Evolutionary conservation across 1,284 basidiomycete species (phyloP), one percentile per base, ranked within the genome.

Genomic region (Inonotus hispidus): DNA sequence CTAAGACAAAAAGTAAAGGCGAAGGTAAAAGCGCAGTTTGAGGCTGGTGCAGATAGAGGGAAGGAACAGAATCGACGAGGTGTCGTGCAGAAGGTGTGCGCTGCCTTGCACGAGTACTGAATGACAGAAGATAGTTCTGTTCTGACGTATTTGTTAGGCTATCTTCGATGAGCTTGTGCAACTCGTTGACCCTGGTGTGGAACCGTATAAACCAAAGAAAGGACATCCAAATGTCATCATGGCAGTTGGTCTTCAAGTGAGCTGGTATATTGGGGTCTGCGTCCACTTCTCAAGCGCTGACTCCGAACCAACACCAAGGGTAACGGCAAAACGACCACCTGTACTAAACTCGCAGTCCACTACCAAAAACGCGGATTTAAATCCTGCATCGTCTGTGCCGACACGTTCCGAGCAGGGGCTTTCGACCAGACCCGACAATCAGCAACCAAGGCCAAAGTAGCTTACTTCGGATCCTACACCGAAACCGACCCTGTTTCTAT

Each of bases 371-470:
- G 95, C 66, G 97, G 97, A 3, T 94, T 98, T 83, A 95, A 95
- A 72, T 92, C 95, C n/a, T 94, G 90, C 67, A 93, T 99, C 54
- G 97, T 99, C 68, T 99, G 97, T 70, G 97, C 97, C 27, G 97
- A 99, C 75, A 99, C 97, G 1, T 99, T 99, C 82, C 92, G 97
- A 77, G 97, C 97, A 4, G 97, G 97, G 66, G 97, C 97, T 47
- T 99, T 99, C 74, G 97, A 99, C 74, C 97, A 99, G 82, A 99
- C 88, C 67, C 91, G 91, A 71, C 87, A 90, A 75, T 93, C 86
- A 25, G 97, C 97, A 8, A 97, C 95, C 37, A 98, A 98, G 76
- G 97, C 96, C 57, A 98, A 97, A 74, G 94, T 99, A 14, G 95
- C 97, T 11, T 99, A 98, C 82, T 99, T 95, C 76, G 97, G 97